phyloP scores from a whole-genome alignment of 768 basidiomycete species.

The Boletus bicolor region DNA sequence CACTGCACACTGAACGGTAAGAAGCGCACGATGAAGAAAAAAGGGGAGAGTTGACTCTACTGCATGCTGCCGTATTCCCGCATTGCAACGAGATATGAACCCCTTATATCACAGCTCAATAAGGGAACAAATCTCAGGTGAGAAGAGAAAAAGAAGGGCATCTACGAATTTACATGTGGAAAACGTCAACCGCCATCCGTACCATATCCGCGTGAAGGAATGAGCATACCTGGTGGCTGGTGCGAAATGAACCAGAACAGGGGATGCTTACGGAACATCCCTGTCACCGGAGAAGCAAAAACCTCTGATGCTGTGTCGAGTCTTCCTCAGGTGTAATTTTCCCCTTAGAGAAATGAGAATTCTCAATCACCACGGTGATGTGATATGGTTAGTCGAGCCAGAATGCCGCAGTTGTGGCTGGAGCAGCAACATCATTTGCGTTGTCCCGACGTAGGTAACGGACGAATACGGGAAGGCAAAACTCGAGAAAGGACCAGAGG shows the following conservation, averaged over 20 bases:
- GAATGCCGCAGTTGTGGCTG: not conserved
- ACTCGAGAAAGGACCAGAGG: not conserved
- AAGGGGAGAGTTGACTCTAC: not conserved
- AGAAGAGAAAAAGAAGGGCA: not conserved
- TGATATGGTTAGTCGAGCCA: not conserved
- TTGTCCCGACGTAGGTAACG: not conserved
- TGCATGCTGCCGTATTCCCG: conserved; percentile 9
- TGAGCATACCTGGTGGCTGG: not conserved
- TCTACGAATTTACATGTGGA: conserved; percentile 8
- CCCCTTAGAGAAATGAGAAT: conserved; percentile 1
- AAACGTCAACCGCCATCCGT: conserved; percentile 10
- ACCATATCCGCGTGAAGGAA: conserved; percentile 4
- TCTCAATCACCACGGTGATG: conserved; percentile 2
- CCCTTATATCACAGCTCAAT: conserved; percentile 5
- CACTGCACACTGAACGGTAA: not conserved
- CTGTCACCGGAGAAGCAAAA: conserved; percentile 20
- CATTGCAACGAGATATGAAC: conserved; percentile 7
- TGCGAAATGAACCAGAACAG: conserved; percentile 4
- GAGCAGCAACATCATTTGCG: not conserved
- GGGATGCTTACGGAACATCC: conserved; percentile 18
- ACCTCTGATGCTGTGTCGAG: conserved; percentile 21
- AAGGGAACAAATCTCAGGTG: conserved; percentile 14
- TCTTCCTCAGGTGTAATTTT: conserved; percentile 2
- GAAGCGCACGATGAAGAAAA: not conserved
- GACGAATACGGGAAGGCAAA: not conserved